Evolutionary conservation across 495 filamentous ascomycete genomes (phyloP), one percentile per base, ranked within the genome.

Genomic region (Penicillium taxi): DNA sequence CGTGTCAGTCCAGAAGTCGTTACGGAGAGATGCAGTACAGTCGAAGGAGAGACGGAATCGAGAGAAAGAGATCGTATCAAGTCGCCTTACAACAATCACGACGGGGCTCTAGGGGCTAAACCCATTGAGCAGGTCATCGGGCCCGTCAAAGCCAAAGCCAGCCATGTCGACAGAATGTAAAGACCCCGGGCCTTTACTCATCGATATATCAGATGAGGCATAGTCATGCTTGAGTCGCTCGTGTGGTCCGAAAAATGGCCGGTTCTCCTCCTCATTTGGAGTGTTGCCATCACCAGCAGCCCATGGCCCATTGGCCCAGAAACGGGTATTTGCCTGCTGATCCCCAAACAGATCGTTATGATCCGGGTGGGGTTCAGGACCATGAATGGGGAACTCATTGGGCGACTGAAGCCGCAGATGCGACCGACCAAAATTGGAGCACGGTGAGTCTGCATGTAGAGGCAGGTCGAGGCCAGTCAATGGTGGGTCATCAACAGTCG

Each of bases 211-310:
- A 12, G 66, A 70, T 18, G 66, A 70, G 15, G 66, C 66, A 50
- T 70, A 70, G 54, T 70, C 66, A 31, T 70, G 64, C 47, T 70
- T 70, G 16, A 70, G 49, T 37, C 66, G 66, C 39, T 67, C 64
- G 26, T 67, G 64, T 6, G 66, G 66, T 12, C 66, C 66, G 40
- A 70, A 70, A 48, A 70, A 70, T 20, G 66, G 64, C 41, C 66
- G 61, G 24, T 53, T 56, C 48, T 70, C 66, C 48, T 70, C 66
- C 33, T 70, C 66, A 34, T 66, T 70, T n/a, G 66, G 66, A 6
- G 66, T 70, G 34, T 64, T 70, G 11, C 66, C 66, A 48, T 70
- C 66, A n/a, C 64, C 63, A 14, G 59, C 64, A 9, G 53, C 56
- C 66, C 66, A 70, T 4, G 66, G 66, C 22, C 63, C 63, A 36